Percentiles rank a stretch among this genome's conserved stretches.
These are phyloP conservation scores for Suhomyces prunicola DNA, from an alignment of 805 yeast species.

Conservation along the genomic window DNA sequence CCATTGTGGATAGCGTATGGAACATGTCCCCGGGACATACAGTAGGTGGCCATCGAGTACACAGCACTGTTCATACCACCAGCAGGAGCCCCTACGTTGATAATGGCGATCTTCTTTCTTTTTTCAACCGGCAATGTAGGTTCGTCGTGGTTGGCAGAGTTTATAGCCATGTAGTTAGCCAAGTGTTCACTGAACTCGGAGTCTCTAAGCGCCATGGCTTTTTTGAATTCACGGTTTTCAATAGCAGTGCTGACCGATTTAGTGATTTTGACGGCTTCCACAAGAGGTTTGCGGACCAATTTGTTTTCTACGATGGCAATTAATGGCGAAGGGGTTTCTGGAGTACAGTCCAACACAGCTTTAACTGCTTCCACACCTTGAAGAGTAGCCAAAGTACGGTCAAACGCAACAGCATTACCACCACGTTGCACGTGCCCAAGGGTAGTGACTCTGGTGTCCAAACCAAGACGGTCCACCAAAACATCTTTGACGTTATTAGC, in stretches of 20 bases:
- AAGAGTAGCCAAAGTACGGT: slow-evolving; percentile 84
- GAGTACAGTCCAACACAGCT: slow-evolving; percentile 85
- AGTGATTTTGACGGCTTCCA: slow-evolving; percentile 87
- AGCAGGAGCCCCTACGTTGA: slow-evolving; percentile 96
- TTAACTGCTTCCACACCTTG: slow-evolving; percentile 98
- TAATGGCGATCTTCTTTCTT: slow-evolving; percentile 73
- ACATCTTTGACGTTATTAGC: slow-evolving; percentile 79
- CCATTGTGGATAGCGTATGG: slow-evolving; percentile 93
- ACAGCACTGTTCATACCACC: slow-evolving; percentile 94
- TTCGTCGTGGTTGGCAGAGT: slow-evolving; percentile 63
- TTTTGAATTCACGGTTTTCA: slow-evolving; percentile 69
- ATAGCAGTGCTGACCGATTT: slow-evolving; percentile 90
- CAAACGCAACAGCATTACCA: slow-evolving; percentile 96
- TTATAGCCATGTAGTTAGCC: slow-evolving; percentile 66
- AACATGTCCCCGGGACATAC: slow-evolving; percentile 85
- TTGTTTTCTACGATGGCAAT: slow-evolving; percentile 88
- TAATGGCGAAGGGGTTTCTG: slow-evolving; percentile 91
- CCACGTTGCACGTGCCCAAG: slow-evolving; percentile 98
- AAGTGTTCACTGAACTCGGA: slow-evolving; percentile 82
- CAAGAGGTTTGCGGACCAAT: slow-evolving; percentile 76
- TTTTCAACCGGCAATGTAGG: slow-evolving; percentile 54
- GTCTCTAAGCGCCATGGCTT: slow-evolving; percentile 85
- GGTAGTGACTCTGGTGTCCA: slow-evolving; percentile 93
- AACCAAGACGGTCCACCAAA: slow-evolving; percentile 68
- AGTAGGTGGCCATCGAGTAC: slow-evolving; percentile 84